phyloP scores from a whole-genome alignment of 495 filamentous ascomycete genomes.

The Penicillium egyptiacum region DNA sequence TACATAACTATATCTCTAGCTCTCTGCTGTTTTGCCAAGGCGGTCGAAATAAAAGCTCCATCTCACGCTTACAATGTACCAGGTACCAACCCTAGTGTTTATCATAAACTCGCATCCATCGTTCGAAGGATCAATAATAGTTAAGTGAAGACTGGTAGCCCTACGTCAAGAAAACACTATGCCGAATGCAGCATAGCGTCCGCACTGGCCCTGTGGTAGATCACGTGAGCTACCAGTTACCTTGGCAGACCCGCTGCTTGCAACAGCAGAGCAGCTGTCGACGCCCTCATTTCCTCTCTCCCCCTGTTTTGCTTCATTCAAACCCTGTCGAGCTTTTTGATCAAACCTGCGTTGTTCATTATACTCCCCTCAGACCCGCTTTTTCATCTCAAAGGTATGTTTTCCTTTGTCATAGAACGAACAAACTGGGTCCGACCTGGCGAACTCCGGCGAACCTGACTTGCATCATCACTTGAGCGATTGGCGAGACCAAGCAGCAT shows the following conservation, averaged over 20 bases:
- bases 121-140: neutral
- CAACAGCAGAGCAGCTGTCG: conserved; percentile 33
- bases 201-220: neutral
- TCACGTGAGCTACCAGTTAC: conserved; percentile 4
- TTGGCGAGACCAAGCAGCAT: neutral
- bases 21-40: neutral
- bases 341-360: conserved; percentile 5
- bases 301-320: conserved; percentile 22
- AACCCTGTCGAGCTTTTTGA: neutral
- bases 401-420: neutral
- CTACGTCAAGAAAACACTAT: neutral
- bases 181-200: neutral
- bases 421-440: neutral
- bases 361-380: neutral
- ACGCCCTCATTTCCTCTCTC: conserved; percentile 23
- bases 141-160: too few species aligned
- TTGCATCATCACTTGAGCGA: neutral
- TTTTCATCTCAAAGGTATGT: conserved; percentile 3
- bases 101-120: neutral
- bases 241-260: conserved; percentile 48
- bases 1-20: neutral
- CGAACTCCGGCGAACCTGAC: neutral
- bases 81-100: neutral
- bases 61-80: neutral
- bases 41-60: fast-evolving